phyloP scores from a whole-genome alignment of 192 early-diverging fungal species.

The Phycomyces nitens region DNA sequence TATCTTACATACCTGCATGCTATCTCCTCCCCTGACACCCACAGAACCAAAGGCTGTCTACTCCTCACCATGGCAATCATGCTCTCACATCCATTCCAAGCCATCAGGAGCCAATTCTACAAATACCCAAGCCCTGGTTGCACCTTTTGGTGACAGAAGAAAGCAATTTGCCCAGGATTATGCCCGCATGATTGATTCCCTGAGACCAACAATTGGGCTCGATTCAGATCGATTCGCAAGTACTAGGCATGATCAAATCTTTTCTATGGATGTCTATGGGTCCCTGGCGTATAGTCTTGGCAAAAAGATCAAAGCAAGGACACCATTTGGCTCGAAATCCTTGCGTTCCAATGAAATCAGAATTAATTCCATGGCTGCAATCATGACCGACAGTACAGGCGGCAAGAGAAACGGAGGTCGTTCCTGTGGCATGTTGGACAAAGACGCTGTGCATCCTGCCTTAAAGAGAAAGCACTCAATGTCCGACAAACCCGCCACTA shows the following conservation, averaged over 20 bases:
- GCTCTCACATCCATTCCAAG: background rate
- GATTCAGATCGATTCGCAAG: background rate
- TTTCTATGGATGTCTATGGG: constrained; percentile 18
- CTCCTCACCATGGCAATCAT: background rate
- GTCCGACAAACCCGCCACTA: constrained; percentile 5
- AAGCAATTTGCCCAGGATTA: constrained; percentile 15
- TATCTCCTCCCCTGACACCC: constrained; percentile 22
- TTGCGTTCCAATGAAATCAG: no score
- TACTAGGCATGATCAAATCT: background rate
- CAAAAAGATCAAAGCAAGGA: no score
- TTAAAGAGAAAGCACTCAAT: constrained; percentile 15
- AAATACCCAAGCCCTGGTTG: constrained; percentile 4
- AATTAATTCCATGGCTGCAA: background rate
- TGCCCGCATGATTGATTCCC: constrained; percentile 9
- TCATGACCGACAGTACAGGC: background rate
- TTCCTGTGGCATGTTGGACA: constrained; percentile 16
- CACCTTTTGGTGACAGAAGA: constrained; percentile 3
- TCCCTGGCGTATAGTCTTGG: background rate
- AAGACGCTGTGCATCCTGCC: constrained; percentile 14
- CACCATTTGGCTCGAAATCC: no score
- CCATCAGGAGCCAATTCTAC: background rate
- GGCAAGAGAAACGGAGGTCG: constrained; percentile 1
- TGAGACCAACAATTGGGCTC: background rate
- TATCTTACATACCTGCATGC: background rate
- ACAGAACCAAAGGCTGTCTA: constrained; percentile 7